Base-by-base conservation (phyloP, 768 basidiomycete genomes). In the Tricholoma furcatifolium region DNA sequence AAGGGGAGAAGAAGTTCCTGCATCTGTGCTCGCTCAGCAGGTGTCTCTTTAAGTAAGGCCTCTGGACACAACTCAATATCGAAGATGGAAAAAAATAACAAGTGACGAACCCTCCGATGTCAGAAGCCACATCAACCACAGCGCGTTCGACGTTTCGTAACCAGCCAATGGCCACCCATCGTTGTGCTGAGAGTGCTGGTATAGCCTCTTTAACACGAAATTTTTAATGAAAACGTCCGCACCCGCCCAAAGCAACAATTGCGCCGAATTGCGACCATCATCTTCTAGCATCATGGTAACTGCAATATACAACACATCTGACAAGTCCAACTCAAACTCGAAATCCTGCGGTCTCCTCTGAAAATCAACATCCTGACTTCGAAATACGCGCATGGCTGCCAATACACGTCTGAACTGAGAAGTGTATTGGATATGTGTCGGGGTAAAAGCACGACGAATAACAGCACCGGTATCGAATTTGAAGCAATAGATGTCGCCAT, bases 391-490 rank as follows among this genome's bases (percentile, higher is more conserved):
- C 73, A 81, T 65, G 68, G 79, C 41, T 20, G 44, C 52, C 62
- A 70, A 70, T 70, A 72, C 62, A 50, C 67, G 34, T 21, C 58
- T 23, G 59, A 78, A 62, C 61, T 79, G 74, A 41, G 66, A 60
- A 47, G 65, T 59, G 60, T 63, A 70, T 24, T 74, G 69, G 0
- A 23, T 11, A 1, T 66, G 62, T 11, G 59, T 57, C 0, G 72
- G 69, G 12, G 68, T 64, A 51, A 85, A 75, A 2, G 69, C 68
- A 39, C 89, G 75, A 20, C 88, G 78, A 1, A 54, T 30, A 39
- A 80, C 69, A 0, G 87, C 81, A 23, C 67, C 66, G 2, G 57
- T 46, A 64, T 89, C 87, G 69, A 88, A 89, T 62, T 74, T 78
- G 62, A 64, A 51, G 12, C 70, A 69, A 61, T 82, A 88, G 6